These are phyloP conservation scores for Plasmodium cynomolgi DNA, from an alignment of 169 alveolate genomes.

Conservation along the genomic window DNA sequence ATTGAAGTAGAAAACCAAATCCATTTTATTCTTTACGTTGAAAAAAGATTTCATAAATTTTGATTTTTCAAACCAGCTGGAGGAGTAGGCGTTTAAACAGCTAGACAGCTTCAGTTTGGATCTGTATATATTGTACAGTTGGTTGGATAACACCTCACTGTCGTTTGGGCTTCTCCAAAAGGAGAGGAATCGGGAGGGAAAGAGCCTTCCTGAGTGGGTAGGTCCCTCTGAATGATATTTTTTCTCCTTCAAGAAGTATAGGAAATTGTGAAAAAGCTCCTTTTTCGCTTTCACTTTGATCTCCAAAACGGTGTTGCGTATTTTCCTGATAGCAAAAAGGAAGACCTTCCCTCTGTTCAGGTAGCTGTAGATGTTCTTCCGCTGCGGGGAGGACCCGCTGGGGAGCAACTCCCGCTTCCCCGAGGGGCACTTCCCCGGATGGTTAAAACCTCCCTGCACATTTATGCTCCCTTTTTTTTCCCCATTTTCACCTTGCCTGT, in stretches of 20 bases:
- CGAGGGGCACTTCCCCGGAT: not conserved
- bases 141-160: conserved; percentile 4
- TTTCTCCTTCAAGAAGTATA: conserved; percentile 19
- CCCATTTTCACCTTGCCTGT: conserved; percentile 7
- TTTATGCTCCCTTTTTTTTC: not conserved
- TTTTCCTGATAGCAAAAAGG: conserved; percentile 45
- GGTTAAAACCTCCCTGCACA: not conserved
- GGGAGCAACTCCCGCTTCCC: not conserved
- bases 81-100: conserved; percentile 27
- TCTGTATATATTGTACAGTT: conserved; percentile 43
- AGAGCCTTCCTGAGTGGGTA: not conserved
- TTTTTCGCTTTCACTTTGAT: conserved; percentile 40
- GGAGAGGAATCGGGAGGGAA: not conserved
- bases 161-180: conserved; percentile 16
- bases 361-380: conserved; percentile 54
- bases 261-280: conserved; percentile 49
- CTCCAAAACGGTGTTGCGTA: conserved; percentile 34
- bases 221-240: not conserved
- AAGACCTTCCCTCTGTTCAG: conserved; percentile 29
- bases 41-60: conserved; percentile 44
- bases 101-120: conserved; percentile 33
- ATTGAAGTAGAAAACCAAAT: conserved; percentile 43
- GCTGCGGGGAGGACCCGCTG: not conserved
- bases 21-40: conserved; percentile 61
- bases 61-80: conserved; percentile 33